phyloP scores from a whole-genome alignment of 2,329 filamentous ascomycete genomes.

The Gnomoniopsis sp. region DNA sequence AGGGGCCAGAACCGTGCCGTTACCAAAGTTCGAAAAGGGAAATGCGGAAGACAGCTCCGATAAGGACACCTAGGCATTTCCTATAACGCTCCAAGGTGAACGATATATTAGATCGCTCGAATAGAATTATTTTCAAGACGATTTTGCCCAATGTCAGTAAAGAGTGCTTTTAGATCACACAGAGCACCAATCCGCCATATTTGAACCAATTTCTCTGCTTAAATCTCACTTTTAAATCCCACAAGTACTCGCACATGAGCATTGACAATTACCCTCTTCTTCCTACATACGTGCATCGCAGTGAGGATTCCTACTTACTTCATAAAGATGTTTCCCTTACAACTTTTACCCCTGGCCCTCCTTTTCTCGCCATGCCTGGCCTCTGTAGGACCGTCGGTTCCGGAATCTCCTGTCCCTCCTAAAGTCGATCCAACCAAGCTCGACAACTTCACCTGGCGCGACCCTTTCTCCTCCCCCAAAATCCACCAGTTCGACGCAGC shows the following conservation, averaged over 20 bases:
- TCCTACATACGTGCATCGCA: background rate
- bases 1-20: background rate
- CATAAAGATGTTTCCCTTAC: conserved; percentile 3
- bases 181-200: too few species aligned
- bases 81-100: background rate
- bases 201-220: too few species aligned
- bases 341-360: conserved; percentile 20
- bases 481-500: conserved; percentile 29
- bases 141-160: too few species aligned
- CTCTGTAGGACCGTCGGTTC: conserved; percentile 21
- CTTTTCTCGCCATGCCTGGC: conserved; percentile 22
- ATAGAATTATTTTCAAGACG: too few species aligned
- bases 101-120: background rate
- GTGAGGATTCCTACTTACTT: conserved; percentile 13
- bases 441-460: conserved; percentile 37
- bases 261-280: too few species aligned
- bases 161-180: too few species aligned
- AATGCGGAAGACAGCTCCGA: conserved; percentile 29
- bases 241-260: too few species aligned
- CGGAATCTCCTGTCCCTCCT: conserved; percentile 19
- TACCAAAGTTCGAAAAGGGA: conserved; percentile 19
- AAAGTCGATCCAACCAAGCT: conserved; percentile 32
- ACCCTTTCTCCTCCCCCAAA: conserved; percentile 33
- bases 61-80: conserved; percentile 29
- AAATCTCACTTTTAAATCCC: too few species aligned